phyloP scores from a whole-genome alignment of 2,329 filamentous ascomycete species.

The Allantophomopsis cytisporea region DNA sequence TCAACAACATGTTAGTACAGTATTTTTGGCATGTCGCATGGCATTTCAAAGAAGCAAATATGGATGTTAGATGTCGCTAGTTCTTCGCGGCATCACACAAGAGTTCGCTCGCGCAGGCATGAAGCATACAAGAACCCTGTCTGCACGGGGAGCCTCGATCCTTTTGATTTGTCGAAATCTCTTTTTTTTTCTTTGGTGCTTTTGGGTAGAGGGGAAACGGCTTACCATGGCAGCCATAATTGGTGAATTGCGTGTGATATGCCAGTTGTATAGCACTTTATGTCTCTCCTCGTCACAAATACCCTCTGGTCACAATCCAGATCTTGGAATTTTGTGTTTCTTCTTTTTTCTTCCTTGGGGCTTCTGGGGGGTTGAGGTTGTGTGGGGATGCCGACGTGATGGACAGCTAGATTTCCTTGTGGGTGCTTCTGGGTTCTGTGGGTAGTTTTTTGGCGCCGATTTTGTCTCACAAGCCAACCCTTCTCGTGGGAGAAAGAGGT shows the following conservation, averaged over 20 bases:
- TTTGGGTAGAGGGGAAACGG: neutral
- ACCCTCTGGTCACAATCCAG: no score
- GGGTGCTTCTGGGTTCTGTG: no score
- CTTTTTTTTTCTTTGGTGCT: neutral
- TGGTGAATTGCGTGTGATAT: neutral
- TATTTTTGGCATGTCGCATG: conserved; percentile 1
- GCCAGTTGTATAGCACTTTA: no score
- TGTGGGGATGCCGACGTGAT: no score
- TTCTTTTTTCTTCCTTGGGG: no score
- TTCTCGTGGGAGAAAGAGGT: no score
- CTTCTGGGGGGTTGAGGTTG: no score
- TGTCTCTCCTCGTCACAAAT: no score
- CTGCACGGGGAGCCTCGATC: neutral
- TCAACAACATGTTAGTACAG: conserved; percentile 1
- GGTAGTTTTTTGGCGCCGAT: no score
- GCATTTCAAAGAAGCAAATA: conserved; percentile 1
- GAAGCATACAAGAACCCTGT: conserved; percentile 1
- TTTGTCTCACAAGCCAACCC: no score
- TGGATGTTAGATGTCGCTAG: conserved; percentile 5
- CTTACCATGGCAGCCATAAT: conserved; percentile 20
- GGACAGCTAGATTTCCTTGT: no score
- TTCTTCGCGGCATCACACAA: conserved; percentile 3
- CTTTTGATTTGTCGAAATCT: neutral
- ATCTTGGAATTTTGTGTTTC: no score
- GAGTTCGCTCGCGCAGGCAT: conserved; percentile 5